Base-by-base conservation (phyloP, 2,329 filamentous ascomycete genomes). In the Trichoderma sp. region DNA sequence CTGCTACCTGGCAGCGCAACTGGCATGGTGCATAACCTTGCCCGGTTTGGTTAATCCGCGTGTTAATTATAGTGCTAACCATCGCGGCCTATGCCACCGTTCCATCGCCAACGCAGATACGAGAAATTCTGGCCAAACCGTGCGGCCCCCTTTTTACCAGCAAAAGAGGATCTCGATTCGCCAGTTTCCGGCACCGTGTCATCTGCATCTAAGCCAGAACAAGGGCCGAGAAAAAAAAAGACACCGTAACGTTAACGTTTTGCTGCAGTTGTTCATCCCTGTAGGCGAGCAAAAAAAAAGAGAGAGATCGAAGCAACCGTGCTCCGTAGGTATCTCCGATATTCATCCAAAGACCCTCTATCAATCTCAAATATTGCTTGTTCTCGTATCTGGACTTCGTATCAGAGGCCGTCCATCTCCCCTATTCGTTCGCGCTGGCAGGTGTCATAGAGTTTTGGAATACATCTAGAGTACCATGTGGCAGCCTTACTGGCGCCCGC, bases 141-240 rank as follows among this genome's bases (percentile, higher is more conserved):
- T 58, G 64, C 64, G 64, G 64, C 55, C 64, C 55, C 64, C 53
- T 57, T 67, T 43, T 52, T 58, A 49, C 13, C 40, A 37, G 40
- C 40, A 47, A 58, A 58, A 40, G 33, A 52, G 64, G 40, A 59
- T 59, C 64, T 67, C 55, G 55, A 67, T 67, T 58, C 64, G 64
- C 64, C 55, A 24, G 64, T 52, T 33, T 47, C 33, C 31, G 33
- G 61, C 61, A 68, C 56, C 56, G 47, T 68, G 65, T 61, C 65
- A 68, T 68, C 57, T 56, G 27, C 56, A 56, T 55, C 43, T 55
- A 61, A 61, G 57, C 57, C 37, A 67, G 55, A 49, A 67, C 53
- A 14, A 37, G 31, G 55, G 64, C 52, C 53, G 37, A 27, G 62
- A 35, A 47, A 21, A 40, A 27, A 52, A 53, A 52, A 63, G 27